Evolutionary conservation across 2,329 filamentous ascomycete species (phyloP).

Genomic region (Cercospora sojina): DNA sequence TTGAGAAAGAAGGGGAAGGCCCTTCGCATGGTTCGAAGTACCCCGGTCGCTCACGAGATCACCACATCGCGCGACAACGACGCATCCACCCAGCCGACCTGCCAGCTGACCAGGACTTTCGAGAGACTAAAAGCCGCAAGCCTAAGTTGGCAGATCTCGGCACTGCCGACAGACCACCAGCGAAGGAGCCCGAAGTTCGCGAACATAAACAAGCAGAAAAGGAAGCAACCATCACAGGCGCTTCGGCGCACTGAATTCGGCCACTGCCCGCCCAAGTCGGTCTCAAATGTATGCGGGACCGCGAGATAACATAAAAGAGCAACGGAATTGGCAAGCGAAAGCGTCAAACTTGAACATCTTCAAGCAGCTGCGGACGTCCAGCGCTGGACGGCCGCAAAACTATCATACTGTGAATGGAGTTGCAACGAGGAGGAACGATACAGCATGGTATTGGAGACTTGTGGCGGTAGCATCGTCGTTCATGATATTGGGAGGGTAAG

Average conservation of each 20-base stretch:
- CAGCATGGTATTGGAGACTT: slow-evolving; percentile 51
- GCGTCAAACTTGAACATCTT: slow-evolving; percentile 28
- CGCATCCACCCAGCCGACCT: neutral
- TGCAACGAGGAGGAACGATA: slow-evolving; percentile 25
- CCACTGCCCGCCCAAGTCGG: neutral
- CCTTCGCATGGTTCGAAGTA: neutral
- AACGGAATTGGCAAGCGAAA: slow-evolving; percentile 1
- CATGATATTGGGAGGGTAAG: slow-evolving; percentile 52
- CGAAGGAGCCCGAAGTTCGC: neutral
- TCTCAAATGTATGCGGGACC: slow-evolving; percentile 12
- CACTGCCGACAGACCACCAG: neutral
- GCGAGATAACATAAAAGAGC: neutral
- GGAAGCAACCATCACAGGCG: neutral
- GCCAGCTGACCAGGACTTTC: neutral
- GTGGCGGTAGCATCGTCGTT: slow-evolving; percentile 46
- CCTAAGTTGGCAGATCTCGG: neutral
- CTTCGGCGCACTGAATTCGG: slow-evolving; percentile 3
- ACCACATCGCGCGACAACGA: neutral
- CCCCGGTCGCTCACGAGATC: neutral
- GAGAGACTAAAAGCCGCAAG: neutral
- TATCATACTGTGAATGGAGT: slow-evolving; percentile 35
- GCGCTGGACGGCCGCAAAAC: slow-evolving; percentile 31
- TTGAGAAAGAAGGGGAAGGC: neutral
- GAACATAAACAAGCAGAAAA: neutral
- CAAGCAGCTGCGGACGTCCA: slow-evolving; percentile 26